Conservation (phyloP, 306 rosid species). For the Dryas alaskensis region DNA sequence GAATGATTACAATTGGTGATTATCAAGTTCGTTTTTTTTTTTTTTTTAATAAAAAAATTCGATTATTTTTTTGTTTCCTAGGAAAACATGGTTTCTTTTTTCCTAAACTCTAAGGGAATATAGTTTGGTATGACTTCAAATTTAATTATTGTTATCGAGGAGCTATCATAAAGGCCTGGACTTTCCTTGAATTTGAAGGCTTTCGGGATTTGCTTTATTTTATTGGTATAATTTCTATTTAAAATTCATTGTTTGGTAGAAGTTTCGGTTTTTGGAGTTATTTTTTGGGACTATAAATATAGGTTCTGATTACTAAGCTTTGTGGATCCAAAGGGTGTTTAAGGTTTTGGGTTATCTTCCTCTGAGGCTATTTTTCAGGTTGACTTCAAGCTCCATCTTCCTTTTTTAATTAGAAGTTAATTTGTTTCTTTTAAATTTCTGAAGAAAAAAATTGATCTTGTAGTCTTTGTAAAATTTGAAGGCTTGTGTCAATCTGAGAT, state of each 20-base stretch:
- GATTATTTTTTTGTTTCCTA: too few species aligned
- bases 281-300: constrained; percentile 37
- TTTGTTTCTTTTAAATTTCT: background rate
- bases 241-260: constrained; percentile 30
- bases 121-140: constrained; percentile 39
- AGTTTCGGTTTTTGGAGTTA: constrained; percentile 15
- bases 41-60: too few species aligned
- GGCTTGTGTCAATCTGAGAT: constrained; percentile 11
- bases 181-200: constrained; percentile 58
- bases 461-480: background rate
- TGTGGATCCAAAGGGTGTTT: constrained; percentile 32
- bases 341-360: constrained; percentile 40
- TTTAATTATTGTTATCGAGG: constrained; percentile 40
- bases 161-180: constrained; percentile 42
- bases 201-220: constrained; percentile 20
- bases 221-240: background rate
- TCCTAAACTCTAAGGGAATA: constrained; percentile 3
- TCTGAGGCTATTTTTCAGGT: constrained; percentile 32
- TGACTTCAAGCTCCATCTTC: constrained; percentile 13
- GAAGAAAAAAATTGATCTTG: background rate
- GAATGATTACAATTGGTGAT: background rate
- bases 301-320: constrained; percentile 27
- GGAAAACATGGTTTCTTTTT: background rate
- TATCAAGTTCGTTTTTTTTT: background rate
- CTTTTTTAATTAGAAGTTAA: constrained; percentile 7